phyloP scores from a whole-genome alignment of 2,329 filamentous ascomycete genomes.

The Penicillium sp. region DNA sequence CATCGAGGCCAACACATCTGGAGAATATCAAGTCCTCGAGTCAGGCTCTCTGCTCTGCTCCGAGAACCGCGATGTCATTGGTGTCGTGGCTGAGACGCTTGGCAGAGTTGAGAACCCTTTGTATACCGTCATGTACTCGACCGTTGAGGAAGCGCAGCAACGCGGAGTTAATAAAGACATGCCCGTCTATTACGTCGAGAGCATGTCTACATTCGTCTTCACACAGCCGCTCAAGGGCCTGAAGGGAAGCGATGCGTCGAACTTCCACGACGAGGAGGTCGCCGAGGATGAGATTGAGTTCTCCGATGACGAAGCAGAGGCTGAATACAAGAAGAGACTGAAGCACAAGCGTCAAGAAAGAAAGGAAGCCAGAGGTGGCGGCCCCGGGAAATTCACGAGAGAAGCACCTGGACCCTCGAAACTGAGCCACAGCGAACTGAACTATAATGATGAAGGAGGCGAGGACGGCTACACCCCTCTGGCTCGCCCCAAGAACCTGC shows the following conservation, averaged over 20 bases:
- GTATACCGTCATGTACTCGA: conserved; percentile 75
- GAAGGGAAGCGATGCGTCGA: conserved; percentile 91
- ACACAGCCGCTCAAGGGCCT: conserved; percentile 71
- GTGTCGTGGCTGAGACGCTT: conserved; percentile 76
- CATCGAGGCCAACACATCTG: conserved; percentile 70
- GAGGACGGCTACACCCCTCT: conserved; percentile 62
- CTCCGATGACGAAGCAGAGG: conserved; percentile 92
- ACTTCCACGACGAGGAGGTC: conserved; percentile 89
- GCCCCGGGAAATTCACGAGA: conserved; percentile 36
- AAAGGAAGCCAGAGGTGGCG: conserved; percentile 45
- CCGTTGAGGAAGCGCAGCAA: conserved; percentile 61
- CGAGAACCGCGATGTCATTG: conserved; percentile 68
- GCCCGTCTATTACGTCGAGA: conserved; percentile 71
- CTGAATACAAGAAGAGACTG: conserved; percentile 65
- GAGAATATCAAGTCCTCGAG: conserved; percentile 80
- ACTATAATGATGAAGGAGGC: conserved; percentile 61
- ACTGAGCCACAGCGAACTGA: conserved; percentile 46
- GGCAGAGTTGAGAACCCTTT: conserved; percentile 80
- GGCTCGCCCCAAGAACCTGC: conserved; percentile 60
- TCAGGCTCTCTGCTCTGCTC: conserved; percentile 77
- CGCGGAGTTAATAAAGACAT: conserved; percentile 64
- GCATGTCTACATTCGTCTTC: conserved; percentile 77
- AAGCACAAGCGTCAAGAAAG: conserved; percentile 62
- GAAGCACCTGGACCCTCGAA: conserved; percentile 37
- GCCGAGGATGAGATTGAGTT: conserved; percentile 85